Evolutionary conservation across 1,284 basidiomycete genomes (phyloP).

Genomic region (Fereydounia khargensis): DNA sequence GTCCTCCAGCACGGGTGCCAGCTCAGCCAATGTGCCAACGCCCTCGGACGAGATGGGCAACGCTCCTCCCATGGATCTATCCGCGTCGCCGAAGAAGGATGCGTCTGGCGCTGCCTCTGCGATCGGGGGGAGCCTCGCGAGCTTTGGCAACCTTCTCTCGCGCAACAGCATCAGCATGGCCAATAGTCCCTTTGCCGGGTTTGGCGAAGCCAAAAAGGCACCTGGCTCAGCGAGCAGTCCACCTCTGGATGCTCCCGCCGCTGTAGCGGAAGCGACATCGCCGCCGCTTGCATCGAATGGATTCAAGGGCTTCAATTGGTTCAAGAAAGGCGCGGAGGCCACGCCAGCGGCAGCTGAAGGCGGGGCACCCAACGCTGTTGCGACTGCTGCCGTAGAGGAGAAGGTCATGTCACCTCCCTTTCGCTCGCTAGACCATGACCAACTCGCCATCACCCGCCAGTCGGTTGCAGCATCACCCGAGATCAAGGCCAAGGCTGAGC

Average conservation of each 20-base stretch:
- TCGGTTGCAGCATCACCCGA: conserved; percentile 4
- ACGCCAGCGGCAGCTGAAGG: not conserved
- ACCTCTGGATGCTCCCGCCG: not conserved
- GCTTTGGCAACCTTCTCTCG: conserved; percentile 18
- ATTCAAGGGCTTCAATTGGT: conserved; percentile 34
- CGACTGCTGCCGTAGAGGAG: conserved; percentile 21
- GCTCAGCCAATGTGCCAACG: conserved; percentile 9
- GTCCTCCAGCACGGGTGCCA: conserved; percentile 8
- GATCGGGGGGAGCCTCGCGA: conserved; percentile 19
- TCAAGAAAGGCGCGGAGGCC: conserved; percentile 7
- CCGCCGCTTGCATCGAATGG: not conserved
- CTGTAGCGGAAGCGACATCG: not conserved
- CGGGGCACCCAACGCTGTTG: not conserved
- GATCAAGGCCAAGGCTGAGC: not conserved
- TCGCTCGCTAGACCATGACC: conserved; percentile 37
- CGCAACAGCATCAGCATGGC: not conserved
- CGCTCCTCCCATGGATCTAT: not conserved
- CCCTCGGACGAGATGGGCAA: conserved; percentile 14
- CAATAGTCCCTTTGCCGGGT: no score
- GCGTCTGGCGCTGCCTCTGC: conserved; percentile 5
- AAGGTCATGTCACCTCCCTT: conserved; percentile 30
- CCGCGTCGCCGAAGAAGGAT: not conserved
- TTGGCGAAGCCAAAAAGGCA: no score
- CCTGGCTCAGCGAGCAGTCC: no score
- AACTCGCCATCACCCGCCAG: conserved; percentile 24